phyloP scores from a whole-genome alignment of 1,284 basidiomycete species.

The Pisolithus thermaeus region DNA sequence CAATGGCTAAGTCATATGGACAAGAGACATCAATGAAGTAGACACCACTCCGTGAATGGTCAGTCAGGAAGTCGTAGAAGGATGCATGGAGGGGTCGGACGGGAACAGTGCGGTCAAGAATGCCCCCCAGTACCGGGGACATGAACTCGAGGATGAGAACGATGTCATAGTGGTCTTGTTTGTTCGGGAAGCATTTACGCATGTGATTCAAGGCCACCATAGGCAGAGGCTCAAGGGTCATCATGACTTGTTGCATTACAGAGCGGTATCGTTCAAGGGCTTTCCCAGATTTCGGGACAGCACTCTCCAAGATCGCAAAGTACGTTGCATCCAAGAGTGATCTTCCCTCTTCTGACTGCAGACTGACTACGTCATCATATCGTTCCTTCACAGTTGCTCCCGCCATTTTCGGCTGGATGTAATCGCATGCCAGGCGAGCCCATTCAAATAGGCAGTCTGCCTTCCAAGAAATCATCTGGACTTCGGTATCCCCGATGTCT shows the following conservation, averaged over 20 bases:
- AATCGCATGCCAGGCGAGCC: constrained; percentile 1
- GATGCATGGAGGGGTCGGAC: too few relatives aligned
- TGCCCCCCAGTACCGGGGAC: not conserved
- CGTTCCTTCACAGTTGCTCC: not conserved
- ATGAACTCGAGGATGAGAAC: not conserved
- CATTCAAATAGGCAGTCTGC: constrained; percentile 5
- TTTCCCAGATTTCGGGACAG: not conserved
- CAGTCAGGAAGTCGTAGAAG: too few relatives aligned
- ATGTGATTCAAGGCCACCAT: not conserved
- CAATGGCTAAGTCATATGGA: too few relatives aligned
- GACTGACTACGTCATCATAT: not conserved
- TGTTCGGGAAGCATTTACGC: not conserved
- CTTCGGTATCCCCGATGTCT: not conserved
- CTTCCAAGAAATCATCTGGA: not conserved
- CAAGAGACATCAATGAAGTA: too few relatives aligned
- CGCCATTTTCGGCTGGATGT: not conserved
- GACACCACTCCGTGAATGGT: too few relatives aligned
- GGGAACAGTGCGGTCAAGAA: not conserved
- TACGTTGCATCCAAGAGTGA: not conserved
- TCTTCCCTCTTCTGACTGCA: not conserved
- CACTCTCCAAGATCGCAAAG: not conserved
- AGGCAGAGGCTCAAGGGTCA: not conserved
- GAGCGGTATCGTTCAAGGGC: not conserved
- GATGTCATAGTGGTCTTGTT: not conserved
- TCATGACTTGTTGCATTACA: constrained; percentile 1